Evolutionary conservation across 164 flowering plant genomes (phyloP), one percentile per base, ranked within the genome.

Genomic region (Pachysandra terminalis): DNA sequence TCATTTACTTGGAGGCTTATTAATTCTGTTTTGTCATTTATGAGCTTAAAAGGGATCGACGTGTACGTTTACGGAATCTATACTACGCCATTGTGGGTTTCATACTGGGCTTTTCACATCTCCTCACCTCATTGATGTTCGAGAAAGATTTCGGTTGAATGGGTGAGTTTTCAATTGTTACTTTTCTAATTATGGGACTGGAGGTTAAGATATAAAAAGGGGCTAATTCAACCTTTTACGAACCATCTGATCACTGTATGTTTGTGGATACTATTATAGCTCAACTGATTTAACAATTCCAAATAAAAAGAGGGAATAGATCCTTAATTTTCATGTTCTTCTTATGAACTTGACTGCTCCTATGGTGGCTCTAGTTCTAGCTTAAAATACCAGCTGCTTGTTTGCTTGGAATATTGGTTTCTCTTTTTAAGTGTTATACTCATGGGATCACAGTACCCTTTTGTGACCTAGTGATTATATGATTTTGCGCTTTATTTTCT

Each of bases 101-200:
- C 91, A 51, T 64, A 96, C 99, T 37, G 98, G 99, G 22, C 91
- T 96, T 71, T 93, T 96, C 81, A 96, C 98, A 13, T 90, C 98
- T 75, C 99, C 99, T 68, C 99, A 90, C 78, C 90, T 96, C 75
- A 93, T 96, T 78, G 99, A 96, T 76, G 79, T 96, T 45, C 83
- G 98, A 55, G 99, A 96, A 80, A 87, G 99, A 79, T 93, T 96
- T 76, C 87, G 91, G 45, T 56, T 96, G 77, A 85, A 96, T 78
- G 97, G 99, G 99, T 95, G 72, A 82, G 93, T 78, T 64, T 13
- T 67, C 48, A 48, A 12, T 10, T 45, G 51, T 10, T 15, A 45
- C 51, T 45, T 10, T 45, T 45, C n/a, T n/a, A 15, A 1, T 45
- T 15, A 45, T 45, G 51, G 4, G n/a, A n/a, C n/a, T n/a, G n/a